phyloP scores from a whole-genome alignment of 2,329 filamentous ascomycete species.

The Curvularia spicifera region DNA sequence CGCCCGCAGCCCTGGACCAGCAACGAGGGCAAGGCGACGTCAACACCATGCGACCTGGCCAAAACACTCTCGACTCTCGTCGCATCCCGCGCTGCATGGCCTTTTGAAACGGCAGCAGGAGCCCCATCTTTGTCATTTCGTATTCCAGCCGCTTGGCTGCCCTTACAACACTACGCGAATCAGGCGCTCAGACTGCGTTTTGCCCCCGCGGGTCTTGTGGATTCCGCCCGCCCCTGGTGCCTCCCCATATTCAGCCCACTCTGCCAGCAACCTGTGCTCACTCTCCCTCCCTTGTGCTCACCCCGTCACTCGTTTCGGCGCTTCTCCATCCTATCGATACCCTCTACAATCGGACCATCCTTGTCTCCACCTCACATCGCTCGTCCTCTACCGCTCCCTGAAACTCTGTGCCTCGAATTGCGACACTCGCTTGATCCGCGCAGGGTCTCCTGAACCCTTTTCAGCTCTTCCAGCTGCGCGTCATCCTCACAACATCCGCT shows the following conservation, averaged over 20 bases:
- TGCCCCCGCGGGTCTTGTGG: constrained; percentile 26
- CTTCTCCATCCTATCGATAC: constrained; percentile 25
- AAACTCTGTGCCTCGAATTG: constrained; percentile 12
- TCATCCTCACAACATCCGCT: constrained; percentile 18
- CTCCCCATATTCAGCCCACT: constrained; percentile 29
- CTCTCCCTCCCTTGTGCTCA: constrained; percentile 31
- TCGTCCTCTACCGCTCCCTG: constrained; percentile 11
- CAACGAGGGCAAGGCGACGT: constrained; percentile 6
- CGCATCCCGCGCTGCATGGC: background rate
- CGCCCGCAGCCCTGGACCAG: constrained; percentile 10
- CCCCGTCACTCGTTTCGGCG: constrained; percentile 45
- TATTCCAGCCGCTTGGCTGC: constrained; percentile 34
- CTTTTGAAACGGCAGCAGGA: background rate
- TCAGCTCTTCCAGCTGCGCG: constrained; percentile 15
- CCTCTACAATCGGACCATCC: constrained; percentile 20
- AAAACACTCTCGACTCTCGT: background rate
- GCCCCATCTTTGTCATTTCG: constrained; percentile 4
- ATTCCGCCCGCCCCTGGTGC: constrained; percentile 33
- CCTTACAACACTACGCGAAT: constrained; percentile 21
- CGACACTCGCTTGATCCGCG: constrained; percentile 24
- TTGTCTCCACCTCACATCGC: constrained; percentile 7
- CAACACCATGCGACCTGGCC: constrained; percentile 8
- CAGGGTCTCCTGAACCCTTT: constrained; percentile 31
- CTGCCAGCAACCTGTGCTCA: constrained; percentile 24
- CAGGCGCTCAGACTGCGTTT: constrained; percentile 20